Evolutionary conservation across 805 yeast genomes (phyloP), one percentile per base, ranked within the genome.

Genomic region (Yamadazyma scolyti): DNA sequence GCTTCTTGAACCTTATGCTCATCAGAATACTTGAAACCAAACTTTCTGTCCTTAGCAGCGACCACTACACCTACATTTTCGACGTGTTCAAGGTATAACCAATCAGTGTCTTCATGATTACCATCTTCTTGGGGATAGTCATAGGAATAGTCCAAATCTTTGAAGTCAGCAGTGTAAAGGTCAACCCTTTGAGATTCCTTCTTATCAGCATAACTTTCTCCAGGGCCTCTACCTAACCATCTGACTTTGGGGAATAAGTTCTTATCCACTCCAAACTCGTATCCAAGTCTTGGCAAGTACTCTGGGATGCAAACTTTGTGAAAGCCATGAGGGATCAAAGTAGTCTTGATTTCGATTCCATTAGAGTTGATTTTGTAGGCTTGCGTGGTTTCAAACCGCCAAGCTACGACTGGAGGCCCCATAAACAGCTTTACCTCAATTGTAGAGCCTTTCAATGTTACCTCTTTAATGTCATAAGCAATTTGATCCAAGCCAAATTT

Each of bases 91-190:
- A 37, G 19, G 13, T 29, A 22, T 9, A 52, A 35, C 63, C 61
- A 57, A 10, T 52, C 42, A 8, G 58, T 52, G 25, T 49, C 61
- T 16, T 45, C 40, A 19, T 56, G 55, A 36, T 58, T 60, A 16
- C 65, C 64, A 30, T 50, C 53, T 25, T 59, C 65, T 39, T 60
- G 65, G 1, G 65, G 65, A 23, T 44, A 54, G 10, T 58, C 63
- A 36, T 58, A 59, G 16, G 28, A 27, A 23, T 40, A 44, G 30
- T 47, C 50, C 13, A 56, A 37, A 1, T 43, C 42, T 4, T 26
- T 36, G 12, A 36, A 43, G 3, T 36, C 19, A n/a, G 33, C 20
- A 7, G 26, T 25, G 32, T 44, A 44, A 2, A 48, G 20, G 4
- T 61, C 65, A 21, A 55, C 25, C 24, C 30, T 41, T 17, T 47